phyloP scores from a whole-genome alignment of 495 filamentous ascomycete species.

The Hamigera avellanea region DNA sequence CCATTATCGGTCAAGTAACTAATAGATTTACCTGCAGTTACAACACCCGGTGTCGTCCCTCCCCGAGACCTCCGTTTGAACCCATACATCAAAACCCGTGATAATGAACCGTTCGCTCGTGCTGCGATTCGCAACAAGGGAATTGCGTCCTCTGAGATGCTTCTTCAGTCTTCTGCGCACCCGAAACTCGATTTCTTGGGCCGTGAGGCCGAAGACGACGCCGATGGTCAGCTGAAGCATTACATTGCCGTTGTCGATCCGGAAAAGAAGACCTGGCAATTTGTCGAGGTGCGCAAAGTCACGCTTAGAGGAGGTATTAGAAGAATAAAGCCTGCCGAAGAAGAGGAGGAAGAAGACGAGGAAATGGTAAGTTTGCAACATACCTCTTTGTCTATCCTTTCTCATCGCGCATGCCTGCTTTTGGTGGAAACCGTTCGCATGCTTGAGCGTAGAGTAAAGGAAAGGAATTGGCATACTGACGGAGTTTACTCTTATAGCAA shows the following conservation, averaged over 20 bases:
- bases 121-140: constrained; percentile 29
- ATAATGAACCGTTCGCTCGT: constrained; percentile 20
- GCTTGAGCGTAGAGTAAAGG: no score
- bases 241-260: constrained; percentile 84
- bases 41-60: constrained; percentile 53
- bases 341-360: constrained; percentile 32
- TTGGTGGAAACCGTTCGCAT: no score
- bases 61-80: constrained; percentile 46
- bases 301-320: constrained; percentile 54
- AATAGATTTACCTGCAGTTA: constrained; percentile 32
- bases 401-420: no score
- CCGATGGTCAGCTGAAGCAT: constrained; percentile 61
- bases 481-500: constrained; percentile 24
- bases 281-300: constrained; percentile 67
- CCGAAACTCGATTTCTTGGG: constrained; percentile 71
- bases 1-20: neutral
- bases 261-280: constrained; percentile 53
- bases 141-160: constrained; percentile 45
- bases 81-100: constrained; percentile 47
- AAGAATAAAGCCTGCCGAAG: constrained; percentile 31
- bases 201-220: constrained; percentile 54
- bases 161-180: constrained; percentile 70
- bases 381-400: no score
- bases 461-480: no score
- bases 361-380: constrained; percentile 17